Evolutionary conservation across 306 rosid genomes (phyloP), one percentile per base, ranked within the genome.

Genomic region (Leucaena leucocephala): DNA sequence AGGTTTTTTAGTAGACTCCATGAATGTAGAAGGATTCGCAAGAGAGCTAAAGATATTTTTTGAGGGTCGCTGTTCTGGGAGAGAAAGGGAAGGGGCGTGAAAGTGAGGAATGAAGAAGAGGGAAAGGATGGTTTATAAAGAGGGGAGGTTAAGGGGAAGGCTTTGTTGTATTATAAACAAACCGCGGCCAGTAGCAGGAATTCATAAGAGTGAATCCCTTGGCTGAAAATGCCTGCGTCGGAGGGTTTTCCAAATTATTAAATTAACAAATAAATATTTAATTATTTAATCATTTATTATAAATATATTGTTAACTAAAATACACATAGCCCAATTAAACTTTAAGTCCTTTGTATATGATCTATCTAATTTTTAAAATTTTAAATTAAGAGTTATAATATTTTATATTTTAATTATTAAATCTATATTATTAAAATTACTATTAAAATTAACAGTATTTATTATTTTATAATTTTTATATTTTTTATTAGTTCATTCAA

Each of bases 141-240:
- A 85, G 50, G 78, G 88, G 86, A 72, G 89, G 93, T 83, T 88
- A 75, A 76, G 61, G 93, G 78, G 89, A 75, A 80, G 61, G 73
- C 22, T 8, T 7, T 17, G 48, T 66, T 57, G 75, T 70, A 27
- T 27, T 2, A 86, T 1, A 27, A 27, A 27, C 27, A 27, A 81
- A 80, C 89, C 71, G 71, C 78, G 80, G 94, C 86, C 58, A 76
- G 77, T 82, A 78, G 82, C 50, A 1, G 12, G 78, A 88, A 84
- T 82, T 88, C 87, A 86, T 84, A 84, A 59, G 21, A 2, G 75
- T 58, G 90, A 89, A 88, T 85, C 98, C 94, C 89, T 90, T 87
- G 94, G 96, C 87, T 72, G 75, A 63, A 15, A 74, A 46, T 65
- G 72, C 89, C 85, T 78, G 81, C 90, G 81, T 76, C 77, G 39